phyloP scores from a whole-genome alignment of 73 alveolate species.

The Breviolum minutum region DNA sequence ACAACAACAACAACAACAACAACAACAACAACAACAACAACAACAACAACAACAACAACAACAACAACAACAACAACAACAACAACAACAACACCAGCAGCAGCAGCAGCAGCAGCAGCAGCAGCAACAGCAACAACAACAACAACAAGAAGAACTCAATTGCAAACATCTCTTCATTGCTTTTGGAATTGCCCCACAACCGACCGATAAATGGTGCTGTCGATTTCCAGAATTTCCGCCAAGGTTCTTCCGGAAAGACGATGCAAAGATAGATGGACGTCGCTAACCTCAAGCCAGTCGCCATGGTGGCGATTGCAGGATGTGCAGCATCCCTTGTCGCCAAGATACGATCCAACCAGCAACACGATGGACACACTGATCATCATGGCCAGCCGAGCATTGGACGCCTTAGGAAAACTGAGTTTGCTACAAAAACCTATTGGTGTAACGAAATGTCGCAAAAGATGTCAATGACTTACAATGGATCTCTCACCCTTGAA shows the following conservation, averaged over 20 bases:
- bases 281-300: neutral
- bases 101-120: too few relatives aligned
- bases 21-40: neutral
- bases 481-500: too few relatives aligned
- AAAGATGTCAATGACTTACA: too few relatives aligned
- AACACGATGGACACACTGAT: slow-evolving; percentile 15
- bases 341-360: slow-evolving; percentile 14
- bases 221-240: neutral
- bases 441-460: too few relatives aligned
- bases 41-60: neutral
- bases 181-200: neutral
- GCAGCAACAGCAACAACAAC: too few relatives aligned
- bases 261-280: slow-evolving; percentile 60
- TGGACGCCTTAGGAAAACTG: neutral
- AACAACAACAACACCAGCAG: too few relatives aligned
- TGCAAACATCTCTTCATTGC: neutral
- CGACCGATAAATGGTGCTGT: neutral
- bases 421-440: neutral
- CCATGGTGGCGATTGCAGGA: neutral
- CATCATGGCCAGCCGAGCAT: slow-evolving; percentile 51
- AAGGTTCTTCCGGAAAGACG: slow-evolving; percentile 2
- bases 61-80: too few relatives aligned
- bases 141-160: too few relatives aligned
- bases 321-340: neutral
- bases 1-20: neutral